These are phyloP conservation scores for Sinapis alba DNA, from an alignment of 441 rosid species.

Conservation along the genomic window DNA sequence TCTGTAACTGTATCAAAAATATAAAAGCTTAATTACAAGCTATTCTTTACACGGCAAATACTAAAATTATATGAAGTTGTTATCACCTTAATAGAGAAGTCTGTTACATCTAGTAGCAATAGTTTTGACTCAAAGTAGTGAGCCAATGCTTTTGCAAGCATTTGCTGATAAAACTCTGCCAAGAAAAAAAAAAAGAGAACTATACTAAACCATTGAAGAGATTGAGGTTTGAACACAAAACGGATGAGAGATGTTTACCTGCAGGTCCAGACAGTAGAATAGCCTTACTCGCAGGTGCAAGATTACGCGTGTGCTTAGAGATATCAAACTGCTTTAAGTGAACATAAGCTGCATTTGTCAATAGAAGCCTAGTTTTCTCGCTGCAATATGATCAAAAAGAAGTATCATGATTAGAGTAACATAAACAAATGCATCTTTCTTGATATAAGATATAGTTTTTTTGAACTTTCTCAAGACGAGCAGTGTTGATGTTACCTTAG, in stretches of 20 bases:
- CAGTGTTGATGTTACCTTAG: slow-evolving; percentile 51
- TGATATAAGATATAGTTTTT: no score
- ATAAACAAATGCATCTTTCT: not conserved
- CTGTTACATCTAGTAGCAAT: slow-evolving; percentile 70
- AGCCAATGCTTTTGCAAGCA: slow-evolving; percentile 91
- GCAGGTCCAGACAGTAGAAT: slow-evolving; percentile 91
- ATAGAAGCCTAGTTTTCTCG: slow-evolving; percentile 64
- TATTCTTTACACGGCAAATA: not conserved
- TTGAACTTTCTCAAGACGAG: no score
- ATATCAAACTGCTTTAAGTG: slow-evolving; percentile 82
- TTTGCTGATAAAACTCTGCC: slow-evolving; percentile 90
- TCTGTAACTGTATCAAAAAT: slow-evolving; percentile 66
- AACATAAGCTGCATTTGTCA: slow-evolving; percentile 87
- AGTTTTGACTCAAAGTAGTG: slow-evolving; percentile 80
- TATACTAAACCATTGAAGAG: not conserved
- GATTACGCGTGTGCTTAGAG: slow-evolving; percentile 88
- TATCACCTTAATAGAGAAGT: slow-evolving; percentile 81
- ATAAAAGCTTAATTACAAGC: slow-evolving; percentile 18
- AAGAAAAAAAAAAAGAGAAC: slow-evolving; percentile 8
- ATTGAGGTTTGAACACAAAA: not conserved
- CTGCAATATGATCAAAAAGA: slow-evolving; percentile 48
- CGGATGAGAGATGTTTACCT: slow-evolving; percentile 48
- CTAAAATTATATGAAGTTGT: not conserved
- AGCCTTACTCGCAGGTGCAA: slow-evolving; percentile 87
- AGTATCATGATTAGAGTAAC: not conserved